Evolutionary conservation across 257 asterid genomes (phyloP).

Genomic region (Ajuga chamaepitys): DNA sequence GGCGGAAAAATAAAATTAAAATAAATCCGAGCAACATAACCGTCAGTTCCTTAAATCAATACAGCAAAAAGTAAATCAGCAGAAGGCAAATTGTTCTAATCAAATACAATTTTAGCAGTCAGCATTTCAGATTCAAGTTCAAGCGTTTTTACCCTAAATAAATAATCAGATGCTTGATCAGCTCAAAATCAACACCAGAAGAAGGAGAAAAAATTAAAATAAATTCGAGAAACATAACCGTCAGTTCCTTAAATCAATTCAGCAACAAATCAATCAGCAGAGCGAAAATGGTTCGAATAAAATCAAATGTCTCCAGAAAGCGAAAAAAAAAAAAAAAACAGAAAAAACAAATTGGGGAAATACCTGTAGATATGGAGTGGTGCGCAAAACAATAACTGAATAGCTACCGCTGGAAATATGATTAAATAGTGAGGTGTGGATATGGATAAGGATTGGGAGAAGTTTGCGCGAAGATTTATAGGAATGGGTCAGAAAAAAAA

Average conservation of each 20-base stretch:
- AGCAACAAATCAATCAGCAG: background rate
- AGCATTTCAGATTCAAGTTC: background rate
- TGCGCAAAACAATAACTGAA: background rate
- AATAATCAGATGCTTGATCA: background rate
- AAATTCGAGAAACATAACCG: background rate
- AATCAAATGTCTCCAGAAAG: background rate
- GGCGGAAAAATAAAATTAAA: no score
- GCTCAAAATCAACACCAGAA: background rate
- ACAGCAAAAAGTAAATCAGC: no score
- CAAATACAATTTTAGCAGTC: background rate
- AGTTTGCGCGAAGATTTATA: background rate
- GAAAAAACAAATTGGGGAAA: background rate
- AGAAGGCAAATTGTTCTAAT: no score
- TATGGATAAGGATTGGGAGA: conserved; percentile 8
- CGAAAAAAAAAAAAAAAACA: background rate
- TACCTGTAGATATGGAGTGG: background rate
- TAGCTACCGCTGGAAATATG: background rate
- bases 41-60: no score
- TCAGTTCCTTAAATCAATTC: no score
- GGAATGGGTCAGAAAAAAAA: conserved; percentile 6
- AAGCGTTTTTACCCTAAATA: background rate
- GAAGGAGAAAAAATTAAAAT: background rate
- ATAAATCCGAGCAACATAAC: no score
- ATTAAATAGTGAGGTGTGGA: background rate
- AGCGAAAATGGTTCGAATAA: no score